Base-by-base conservation (phyloP, 805 yeast species). In the Kregervanrija pseudodelftensis region DNA sequence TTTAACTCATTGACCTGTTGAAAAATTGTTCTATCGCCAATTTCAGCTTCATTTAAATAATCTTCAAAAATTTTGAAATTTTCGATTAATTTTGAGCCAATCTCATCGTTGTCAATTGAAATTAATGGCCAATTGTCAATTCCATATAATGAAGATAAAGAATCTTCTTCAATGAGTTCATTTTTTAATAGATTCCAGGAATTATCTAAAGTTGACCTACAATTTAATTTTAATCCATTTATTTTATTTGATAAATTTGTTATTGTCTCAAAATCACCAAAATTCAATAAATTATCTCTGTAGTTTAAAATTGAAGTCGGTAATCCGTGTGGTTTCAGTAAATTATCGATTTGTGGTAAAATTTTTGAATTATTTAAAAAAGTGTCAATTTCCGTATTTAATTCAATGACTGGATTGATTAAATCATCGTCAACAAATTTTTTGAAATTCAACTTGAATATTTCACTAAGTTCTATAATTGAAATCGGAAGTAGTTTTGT, bases 391-490 rank as follows among this genome's bases (percentile, higher is more conserved):
- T 73, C 58, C 33, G 65, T 67, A 39, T 73, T 72, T 22, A 82
- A 55, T 3, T 73, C 65, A 16, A 63, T 61, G 2, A 81, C 53
- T 0, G 89, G 88, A 4, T 11, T 22, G 3, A 34, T n/a, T 15
- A 49, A 7, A 17, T 47, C 45, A 8, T 22, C 28, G 9, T 38
- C 11, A 2, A 47, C 7, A 34, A 45, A 45, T 3, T 61, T 57
- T 44, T 60, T 66, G 45, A 50, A 68, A 40, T 75, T 73, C 30
- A 64, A 64, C 42, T 75, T 72, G 56, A 77, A 85, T 1, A 89
- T 82, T 36, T 74, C 76, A 0, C 87, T 79, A 2, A 78, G 72
- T 52, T 82, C 85, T 36, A 85, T 73, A 1, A 86, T 75, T 3
- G 72, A 61, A 50, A 74, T 76, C 0, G 97, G 96, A 2, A 88